phyloP scores from a whole-genome alignment of 192 early-diverging fungal species.

The Coemansia sp. region DNA sequence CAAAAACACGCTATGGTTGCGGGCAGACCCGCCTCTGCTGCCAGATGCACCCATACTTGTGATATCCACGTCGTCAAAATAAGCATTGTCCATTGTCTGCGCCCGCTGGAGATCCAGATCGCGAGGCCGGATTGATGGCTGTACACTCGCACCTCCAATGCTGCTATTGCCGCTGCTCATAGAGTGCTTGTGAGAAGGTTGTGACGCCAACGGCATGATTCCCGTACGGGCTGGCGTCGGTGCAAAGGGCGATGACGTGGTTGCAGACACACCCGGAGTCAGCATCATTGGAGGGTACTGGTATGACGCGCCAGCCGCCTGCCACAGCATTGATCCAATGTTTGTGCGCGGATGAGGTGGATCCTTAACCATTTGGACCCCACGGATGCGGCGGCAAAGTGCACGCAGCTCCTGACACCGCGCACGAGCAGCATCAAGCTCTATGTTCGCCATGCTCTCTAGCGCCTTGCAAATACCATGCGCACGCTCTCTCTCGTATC shows the following conservation, averaged over 20 bases:
- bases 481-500: conserved; percentile 42
- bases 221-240: conserved; percentile 5
- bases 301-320: conserved; percentile 1
- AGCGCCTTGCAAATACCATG: conserved; percentile 39
- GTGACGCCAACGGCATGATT: not conserved
- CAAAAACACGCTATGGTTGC: conserved; percentile 35
- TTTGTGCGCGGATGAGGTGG: conserved; percentile 46
- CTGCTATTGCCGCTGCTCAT: conserved; percentile 17
- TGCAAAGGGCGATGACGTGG: conserved; percentile 12
- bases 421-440: conserved; percentile 43
- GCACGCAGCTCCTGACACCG: conserved; percentile 37
- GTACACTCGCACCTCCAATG: not conserved
- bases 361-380: conserved; percentile 42
- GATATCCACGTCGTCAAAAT: conserved; percentile 12
- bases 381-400: conserved; percentile 34
- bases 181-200: conserved; percentile 24
- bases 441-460: conserved; percentile 36
- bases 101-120: conserved; percentile 16
- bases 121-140: not conserved
- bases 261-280: conserved; percentile 16
- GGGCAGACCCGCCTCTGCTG: conserved; percentile 1
- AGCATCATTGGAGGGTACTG: conserved; percentile 12
- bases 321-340: conserved; percentile 52
- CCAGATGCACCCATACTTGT: not conserved
- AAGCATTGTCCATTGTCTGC: conserved; percentile 40